Evolutionary conservation across 768 basidiomycete species (phyloP), one percentile per base, ranked within the genome.

Genomic region (Leccinellum rugosiceps): DNA sequence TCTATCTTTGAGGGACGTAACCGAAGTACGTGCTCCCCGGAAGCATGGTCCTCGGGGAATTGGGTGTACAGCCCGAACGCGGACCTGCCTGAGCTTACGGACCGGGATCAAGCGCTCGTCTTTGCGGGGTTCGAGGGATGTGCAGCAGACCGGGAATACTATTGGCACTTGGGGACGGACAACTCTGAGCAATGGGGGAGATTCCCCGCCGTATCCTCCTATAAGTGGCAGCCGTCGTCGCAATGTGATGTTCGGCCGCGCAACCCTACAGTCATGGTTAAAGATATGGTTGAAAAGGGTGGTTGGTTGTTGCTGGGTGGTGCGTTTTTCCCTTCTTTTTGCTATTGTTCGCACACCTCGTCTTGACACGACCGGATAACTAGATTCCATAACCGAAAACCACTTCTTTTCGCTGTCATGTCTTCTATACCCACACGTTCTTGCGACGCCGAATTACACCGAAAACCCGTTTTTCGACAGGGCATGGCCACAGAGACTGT

Each of bases 391-490:
- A 17, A 82, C 83, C 2, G 87, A 89, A 65, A 84, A 83, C 60
- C 86, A 88, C 67, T 88, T 88, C 75, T 88, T 87, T 68, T 87
- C 87, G 6, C 66, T 88, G 1, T 87, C 86, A 0, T 88, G 87
- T 64, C 63, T 80, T 43, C 76, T 88, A 3, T 83, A 82, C 68
- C 85, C 86, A 0, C 84, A 88, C 64, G 86, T 88, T 35, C 76
- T 77, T 34, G 86, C 86, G 1, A 84, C 81, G 3, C 87, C 87
- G 1, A 77, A 83, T 60, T 87, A 86, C 60, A 78, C 75, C 41
- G 74, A 74, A 32, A 79, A 79, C 55, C 73, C 77, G 0, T 76
- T 75, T 62, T 87, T 80, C 60, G 86, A 88, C 66, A 79, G 85
- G 45, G 83, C 76, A 0, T 86, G 83, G 84, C 79, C 83, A 8